These are phyloP conservation scores for Phytophthora foliorum DNA, from an alignment of 352 stramenopile genomes.

Conservation along the genomic window DNA sequence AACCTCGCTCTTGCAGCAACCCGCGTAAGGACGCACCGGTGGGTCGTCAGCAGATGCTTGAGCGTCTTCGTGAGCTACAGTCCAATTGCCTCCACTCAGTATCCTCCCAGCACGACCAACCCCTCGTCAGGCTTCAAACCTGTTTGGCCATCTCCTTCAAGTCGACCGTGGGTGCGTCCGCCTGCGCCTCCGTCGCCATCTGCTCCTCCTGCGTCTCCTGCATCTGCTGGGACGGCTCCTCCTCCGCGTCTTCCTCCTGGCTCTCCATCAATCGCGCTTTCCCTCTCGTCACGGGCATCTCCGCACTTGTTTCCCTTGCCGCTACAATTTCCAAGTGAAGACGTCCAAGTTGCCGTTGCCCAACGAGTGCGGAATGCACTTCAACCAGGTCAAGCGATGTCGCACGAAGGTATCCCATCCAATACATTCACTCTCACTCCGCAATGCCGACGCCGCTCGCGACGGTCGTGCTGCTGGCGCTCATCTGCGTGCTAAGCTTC, in stretches of 20 bases:
- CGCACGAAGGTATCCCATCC: constrained; percentile 48
- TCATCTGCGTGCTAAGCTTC: constrained; percentile 92
- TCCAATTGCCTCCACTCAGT: background rate
- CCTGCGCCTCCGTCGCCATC: constrained; percentile 5
- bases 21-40: constrained; percentile 28
- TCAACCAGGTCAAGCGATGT: constrained; percentile 47
- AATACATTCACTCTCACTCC: too few relatives aligned
- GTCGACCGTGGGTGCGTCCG: constrained; percentile 27
- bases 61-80: constrained; percentile 41
- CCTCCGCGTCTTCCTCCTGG: constrained; percentile 33
- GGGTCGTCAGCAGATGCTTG: constrained; percentile 43
- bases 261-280: constrained; percentile 43
- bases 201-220: constrained; percentile 24
- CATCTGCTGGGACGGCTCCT: constrained; percentile 19
- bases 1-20: background rate
- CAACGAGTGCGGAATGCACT: constrained; percentile 38
- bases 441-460: too few relatives aligned
- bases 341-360: constrained; percentile 13
- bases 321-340: constrained; percentile 29
- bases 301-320: constrained; percentile 8
- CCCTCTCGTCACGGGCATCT: constrained; percentile 48
- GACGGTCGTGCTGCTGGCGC: constrained; percentile 76
- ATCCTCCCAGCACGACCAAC: background rate
- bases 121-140: constrained; percentile 2
- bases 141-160: constrained; percentile 45